Conservation (phyloP, 495 filamentous ascomycete species). For the Neurospora sp. region DNA sequence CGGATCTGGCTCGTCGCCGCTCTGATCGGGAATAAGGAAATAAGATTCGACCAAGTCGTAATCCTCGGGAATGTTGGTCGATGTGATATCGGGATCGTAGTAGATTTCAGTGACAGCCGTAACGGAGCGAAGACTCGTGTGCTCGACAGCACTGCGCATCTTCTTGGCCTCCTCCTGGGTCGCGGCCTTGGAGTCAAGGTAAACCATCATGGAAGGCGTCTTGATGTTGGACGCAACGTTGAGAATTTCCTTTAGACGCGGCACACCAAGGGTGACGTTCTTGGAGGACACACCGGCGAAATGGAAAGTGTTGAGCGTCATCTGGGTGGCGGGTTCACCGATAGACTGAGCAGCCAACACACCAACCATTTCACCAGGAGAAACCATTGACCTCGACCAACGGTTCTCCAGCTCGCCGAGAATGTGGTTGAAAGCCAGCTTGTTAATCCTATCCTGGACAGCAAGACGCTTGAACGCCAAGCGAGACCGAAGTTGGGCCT, state of each 20-base stretch:
- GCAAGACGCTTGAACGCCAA: conserved; percentile 88
- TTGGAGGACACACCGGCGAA: conserved; percentile 99
- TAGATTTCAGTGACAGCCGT: conserved; percentile 90
- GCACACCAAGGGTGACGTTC: conserved; percentile 98
- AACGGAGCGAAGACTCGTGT: conserved; percentile 88
- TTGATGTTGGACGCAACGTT: conserved; percentile 98
- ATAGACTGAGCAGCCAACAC: conserved; percentile 97
- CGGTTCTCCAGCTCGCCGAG: conserved; percentile 82
- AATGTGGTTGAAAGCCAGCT: conserved; percentile 85
- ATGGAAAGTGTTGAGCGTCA: conserved; percentile 99
- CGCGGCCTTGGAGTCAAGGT: conserved; percentile 49
- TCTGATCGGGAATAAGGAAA: conserved; percentile 76
- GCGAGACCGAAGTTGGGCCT: conserved; percentile 79
- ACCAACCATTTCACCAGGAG: conserved; percentile 96
- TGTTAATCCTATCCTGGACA: conserved; percentile 72
- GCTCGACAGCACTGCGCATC: conserved; percentile 80
- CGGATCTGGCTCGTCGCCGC: conserved; percentile 56
- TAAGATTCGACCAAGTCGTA: conserved; percentile 92
- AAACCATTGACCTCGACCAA: conserved; percentile 70
- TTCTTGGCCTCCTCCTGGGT: conserved; percentile 74
- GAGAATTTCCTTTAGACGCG: conserved; percentile 97
- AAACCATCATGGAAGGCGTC: conserved; percentile 96
- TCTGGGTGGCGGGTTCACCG: conserved; percentile 96
- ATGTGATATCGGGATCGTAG: conserved; percentile 86
- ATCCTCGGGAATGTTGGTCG: conserved; percentile 79